Conservation (phyloP, 2,329 filamentous ascomycete genomes). For the Diaporthe nobilis region DNA sequence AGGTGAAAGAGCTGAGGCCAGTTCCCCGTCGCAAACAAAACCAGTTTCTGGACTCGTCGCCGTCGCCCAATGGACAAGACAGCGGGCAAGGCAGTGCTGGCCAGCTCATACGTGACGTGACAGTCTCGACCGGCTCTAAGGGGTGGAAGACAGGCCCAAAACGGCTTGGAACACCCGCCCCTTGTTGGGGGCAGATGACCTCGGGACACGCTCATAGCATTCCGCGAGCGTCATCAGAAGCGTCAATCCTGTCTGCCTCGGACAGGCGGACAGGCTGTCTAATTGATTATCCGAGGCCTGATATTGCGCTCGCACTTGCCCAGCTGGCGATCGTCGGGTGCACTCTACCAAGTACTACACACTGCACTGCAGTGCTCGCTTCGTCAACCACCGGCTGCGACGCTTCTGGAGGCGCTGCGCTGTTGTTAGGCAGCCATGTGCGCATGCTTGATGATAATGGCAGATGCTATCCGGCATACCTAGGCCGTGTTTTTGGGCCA, state of each 20-base stretch:
- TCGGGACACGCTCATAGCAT: constrained; percentile 31
- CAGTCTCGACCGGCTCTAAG: constrained; percentile 8
- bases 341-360: neutral
- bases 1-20: constrained; percentile 2
- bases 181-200: constrained; percentile 31
- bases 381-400: constrained; percentile 3
- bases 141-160: constrained; percentile 18
- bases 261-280: constrained; percentile 15
- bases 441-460: constrained; percentile 22
- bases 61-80: constrained; percentile 8
- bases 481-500: constrained; percentile 35
- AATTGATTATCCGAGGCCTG: constrained; percentile 33
- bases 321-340: constrained; percentile 24
- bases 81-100: constrained; percentile 28
- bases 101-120: constrained; percentile 30
- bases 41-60: constrained; percentile 12
- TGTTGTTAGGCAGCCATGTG: constrained; percentile 38
- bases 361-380: constrained; percentile 8
- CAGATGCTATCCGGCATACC: constrained; percentile 32
- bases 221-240: constrained; percentile 29
- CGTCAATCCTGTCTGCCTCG: constrained; percentile 12
- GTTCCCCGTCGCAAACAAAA: neutral
- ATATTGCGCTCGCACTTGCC: constrained; percentile 16
- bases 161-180: constrained; percentile 28
- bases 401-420: neutral